These are phyloP conservation scores for Ustilago lituana DNA, from an alignment of 1,284 basidiomycete species.

Conservation along the genomic window DNA sequence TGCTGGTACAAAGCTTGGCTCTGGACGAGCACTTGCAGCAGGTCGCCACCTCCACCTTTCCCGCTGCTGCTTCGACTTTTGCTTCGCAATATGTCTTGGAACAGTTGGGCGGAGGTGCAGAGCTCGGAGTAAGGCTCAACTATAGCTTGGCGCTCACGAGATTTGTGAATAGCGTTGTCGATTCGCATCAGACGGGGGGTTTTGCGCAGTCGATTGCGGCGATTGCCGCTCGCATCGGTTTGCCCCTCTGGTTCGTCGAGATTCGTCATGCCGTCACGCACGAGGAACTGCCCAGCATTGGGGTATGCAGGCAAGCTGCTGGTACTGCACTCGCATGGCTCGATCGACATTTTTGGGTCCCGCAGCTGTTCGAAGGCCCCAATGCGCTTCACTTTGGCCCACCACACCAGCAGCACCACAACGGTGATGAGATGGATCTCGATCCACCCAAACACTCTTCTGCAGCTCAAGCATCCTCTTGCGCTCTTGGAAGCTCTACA, in stretches of 20 bases:
- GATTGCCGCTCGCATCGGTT: constrained; percentile 83
- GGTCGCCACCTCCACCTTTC: constrained; percentile 9
- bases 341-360: constrained; percentile 52
- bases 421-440: constrained; percentile 1
- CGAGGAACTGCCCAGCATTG: constrained; percentile 88
- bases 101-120: constrained; percentile 40
- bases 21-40: constrained; percentile 52
- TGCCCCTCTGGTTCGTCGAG: constrained; percentile 92
- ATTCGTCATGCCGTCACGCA: constrained; percentile 94
- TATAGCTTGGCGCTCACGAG: constrained; percentile 62
- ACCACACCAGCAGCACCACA: neutral
- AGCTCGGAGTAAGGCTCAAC: constrained; percentile 43
- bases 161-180: constrained; percentile 84
- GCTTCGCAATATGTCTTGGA: constrained; percentile 28
- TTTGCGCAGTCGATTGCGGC: constrained; percentile 85
- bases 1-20: constrained; percentile 52
- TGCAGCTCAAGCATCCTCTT: constrained; percentile 12
- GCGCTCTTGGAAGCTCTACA: neutral
- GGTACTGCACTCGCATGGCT: constrained; percentile 66
- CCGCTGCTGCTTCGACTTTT: constrained; percentile 4
- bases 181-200: constrained; percentile 84
- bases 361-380: constrained; percentile 37
- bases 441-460: constrained; percentile 1
- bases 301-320: constrained; percentile 79
- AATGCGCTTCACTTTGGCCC: constrained; percentile 2